Conservation (phyloP, 2,329 filamentous ascomycete genomes). For the Fonsecaea nubica region DNA sequence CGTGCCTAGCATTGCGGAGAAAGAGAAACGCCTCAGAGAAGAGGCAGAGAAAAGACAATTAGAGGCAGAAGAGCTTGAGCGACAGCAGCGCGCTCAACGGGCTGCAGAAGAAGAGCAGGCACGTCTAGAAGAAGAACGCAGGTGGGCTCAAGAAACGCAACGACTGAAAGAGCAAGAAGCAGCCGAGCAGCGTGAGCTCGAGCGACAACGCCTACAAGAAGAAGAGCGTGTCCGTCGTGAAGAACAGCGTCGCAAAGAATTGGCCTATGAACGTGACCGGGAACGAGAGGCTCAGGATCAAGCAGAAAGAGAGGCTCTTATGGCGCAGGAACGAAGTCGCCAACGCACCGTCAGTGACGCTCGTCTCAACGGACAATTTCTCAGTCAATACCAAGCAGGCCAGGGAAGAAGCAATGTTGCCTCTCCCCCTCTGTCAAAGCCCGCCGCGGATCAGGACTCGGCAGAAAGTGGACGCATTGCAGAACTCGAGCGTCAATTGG, state of each 20-base stretch:
- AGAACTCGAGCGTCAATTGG: slow-evolving; percentile 77
- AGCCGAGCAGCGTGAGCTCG: slow-evolving; percentile 55
- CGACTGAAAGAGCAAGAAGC: slow-evolving; percentile 50
- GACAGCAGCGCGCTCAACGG: slow-evolving; percentile 55
- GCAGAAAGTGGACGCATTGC: slow-evolving; percentile 72
- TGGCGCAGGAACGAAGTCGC: slow-evolving; percentile 70
- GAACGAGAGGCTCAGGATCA: slow-evolving; percentile 65
- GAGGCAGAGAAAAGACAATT: slow-evolving; percentile 63
- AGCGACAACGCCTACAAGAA: slow-evolving; percentile 59
- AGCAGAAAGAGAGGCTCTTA: slow-evolving; percentile 69
- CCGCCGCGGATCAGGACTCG: slow-evolving; percentile 35
- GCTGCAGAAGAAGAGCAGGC: slow-evolving; percentile 58
- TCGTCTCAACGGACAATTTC: slow-evolving; percentile 78
- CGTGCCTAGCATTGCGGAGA: slow-evolving; percentile 83
- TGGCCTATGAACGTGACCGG: slow-evolving; percentile 73
- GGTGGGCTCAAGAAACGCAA: slow-evolving; percentile 56
- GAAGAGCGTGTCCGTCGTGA: slow-evolving; percentile 56
- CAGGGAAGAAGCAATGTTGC: slow-evolving; percentile 54
- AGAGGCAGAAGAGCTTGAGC: slow-evolving; percentile 61
- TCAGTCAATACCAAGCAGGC: slow-evolving; percentile 84
- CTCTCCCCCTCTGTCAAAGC: slow-evolving; percentile 47
- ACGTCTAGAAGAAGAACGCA: slow-evolving; percentile 53
- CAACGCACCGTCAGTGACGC: slow-evolving; percentile 67
- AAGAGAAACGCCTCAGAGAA: slow-evolving; percentile 71
- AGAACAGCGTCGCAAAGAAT: slow-evolving; percentile 55